These are phyloP conservation scores for Aureobasidium uvarum DNA, from an alignment of 2,329 filamentous ascomycete genomes.

Conservation along the genomic window DNA sequence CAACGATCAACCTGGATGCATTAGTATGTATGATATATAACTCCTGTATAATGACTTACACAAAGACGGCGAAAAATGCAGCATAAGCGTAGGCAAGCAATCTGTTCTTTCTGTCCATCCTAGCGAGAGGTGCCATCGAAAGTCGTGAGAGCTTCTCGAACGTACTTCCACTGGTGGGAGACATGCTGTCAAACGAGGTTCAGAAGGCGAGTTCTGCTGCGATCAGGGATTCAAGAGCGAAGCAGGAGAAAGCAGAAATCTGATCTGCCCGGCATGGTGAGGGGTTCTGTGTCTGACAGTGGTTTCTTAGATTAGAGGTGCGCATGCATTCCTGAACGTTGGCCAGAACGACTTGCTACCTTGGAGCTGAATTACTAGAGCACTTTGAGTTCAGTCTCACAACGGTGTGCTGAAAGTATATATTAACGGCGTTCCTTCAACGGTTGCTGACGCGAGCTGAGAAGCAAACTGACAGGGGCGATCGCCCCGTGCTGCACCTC, in stretches of 20 bases:
- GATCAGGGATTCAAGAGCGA: neutral
- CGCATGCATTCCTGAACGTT: neutral
- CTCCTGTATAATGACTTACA: neutral
- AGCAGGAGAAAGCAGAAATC: neutral
- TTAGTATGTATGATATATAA: neutral
- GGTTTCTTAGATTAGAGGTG: neutral
- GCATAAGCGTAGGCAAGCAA: neutral
- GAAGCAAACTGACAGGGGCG: neutral
- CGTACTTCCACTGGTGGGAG: neutral
- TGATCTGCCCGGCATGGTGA: neutral
- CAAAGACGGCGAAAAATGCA: neutral
- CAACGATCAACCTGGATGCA: neutral
- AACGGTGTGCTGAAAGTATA: neutral
- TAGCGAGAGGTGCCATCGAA: neutral
- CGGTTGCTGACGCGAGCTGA: neutral
- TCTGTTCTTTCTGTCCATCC: constrained; percentile 5
- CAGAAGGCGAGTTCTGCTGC: neutral
- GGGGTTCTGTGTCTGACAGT: neutral
- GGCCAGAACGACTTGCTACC: neutral
- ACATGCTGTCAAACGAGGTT: neutral
- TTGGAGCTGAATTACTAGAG: neutral
- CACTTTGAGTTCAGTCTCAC: neutral
- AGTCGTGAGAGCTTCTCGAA: neutral
- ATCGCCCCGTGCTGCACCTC: neutral
- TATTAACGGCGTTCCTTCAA: neutral